Base-by-base conservation (phyloP, 306 rosid genomes). In the Astragalus membranaceus region DNA sequence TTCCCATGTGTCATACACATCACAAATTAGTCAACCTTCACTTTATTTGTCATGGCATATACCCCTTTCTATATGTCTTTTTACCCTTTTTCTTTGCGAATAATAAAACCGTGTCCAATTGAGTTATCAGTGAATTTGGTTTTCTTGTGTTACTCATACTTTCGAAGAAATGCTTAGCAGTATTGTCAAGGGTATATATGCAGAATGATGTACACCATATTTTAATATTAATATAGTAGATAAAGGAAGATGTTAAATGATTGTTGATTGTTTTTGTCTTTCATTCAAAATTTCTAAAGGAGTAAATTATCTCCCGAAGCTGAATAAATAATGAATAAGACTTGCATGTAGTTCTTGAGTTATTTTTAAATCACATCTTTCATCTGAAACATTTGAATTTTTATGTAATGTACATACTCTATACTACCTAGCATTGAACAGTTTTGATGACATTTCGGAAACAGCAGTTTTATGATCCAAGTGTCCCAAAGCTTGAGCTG, bases 101-200 rank as follows among this genome's bases (percentile, higher is more conserved):
- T 30, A 5, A 15, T 20, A 49, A 57, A 57, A 69, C 30, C 10
- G 37, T 23, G 35, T 65, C 69, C 30, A 20, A 8, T 65, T 71
- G 41, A 53, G 23, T 63, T 63, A 48, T 42, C 33, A 36, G 58
- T 50, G 65, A 71, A 53, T 76, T 61, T 66, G 62, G 57, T 39
- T 70, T 69, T 64, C 26, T 32, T 32, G 11, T 33, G n/a, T 62
- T 57, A 51, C 46, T 70, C 63, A 44, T 6, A 39, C 42, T 70
- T 64, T 20, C 7, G 16, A 46, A 59, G 23, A 62, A 74, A 16
- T 5, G 36, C 41, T 52, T 10, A 11, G n/a, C 59, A 17, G 54
- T 54, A 61, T 23, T 42, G 46, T 73, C 9, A 39, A 44, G 52
- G 14, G 46, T 35, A 62, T 67, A 42, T 32, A 5, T 36, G 61